A percentile compares a stretch with the other conserved stretches of the same genome.
Conservation (phyloP, 192 early-diverging fungal species). For the Podochytrium sp. region DNA sequence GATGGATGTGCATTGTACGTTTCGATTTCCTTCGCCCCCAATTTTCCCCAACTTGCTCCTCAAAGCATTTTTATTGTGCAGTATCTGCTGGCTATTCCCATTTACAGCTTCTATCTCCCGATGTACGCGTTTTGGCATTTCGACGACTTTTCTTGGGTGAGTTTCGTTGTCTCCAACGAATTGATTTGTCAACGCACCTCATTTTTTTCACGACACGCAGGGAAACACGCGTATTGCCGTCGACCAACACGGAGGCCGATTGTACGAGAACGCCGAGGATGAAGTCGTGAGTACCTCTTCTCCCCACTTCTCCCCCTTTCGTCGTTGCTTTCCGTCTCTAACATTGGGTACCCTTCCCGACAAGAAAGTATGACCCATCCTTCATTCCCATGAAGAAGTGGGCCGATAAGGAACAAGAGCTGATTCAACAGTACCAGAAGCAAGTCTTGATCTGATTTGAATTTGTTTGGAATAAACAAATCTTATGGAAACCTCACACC, state of each 20-base stretch:
- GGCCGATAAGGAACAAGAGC: slow-evolving; percentile 77
- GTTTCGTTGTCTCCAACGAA: slow-evolving; percentile 55
- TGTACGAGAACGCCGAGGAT: slow-evolving; percentile 40
- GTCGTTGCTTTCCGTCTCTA: slow-evolving; percentile 50
- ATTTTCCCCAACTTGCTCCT: neutral
- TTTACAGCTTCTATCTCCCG: slow-evolving; percentile 84
- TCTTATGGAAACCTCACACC: neutral
- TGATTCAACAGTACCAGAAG: neutral
- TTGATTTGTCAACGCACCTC: slow-evolving; percentile 67
- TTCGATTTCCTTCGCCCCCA: neutral
- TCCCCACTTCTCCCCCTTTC: neutral
- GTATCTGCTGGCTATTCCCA: slow-evolving; percentile 79
- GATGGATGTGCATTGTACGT: slow-evolving; percentile 53
- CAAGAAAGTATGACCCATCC: slow-evolving; percentile 74
- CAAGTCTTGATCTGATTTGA: neutral
- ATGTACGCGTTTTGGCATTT: slow-evolving; percentile 92
- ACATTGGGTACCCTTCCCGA: slow-evolving; percentile 57
- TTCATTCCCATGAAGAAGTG: slow-evolving; percentile 80
- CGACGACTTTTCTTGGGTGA: slow-evolving; percentile 93
- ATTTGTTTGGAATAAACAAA: neutral
- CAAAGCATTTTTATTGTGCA: neutral
- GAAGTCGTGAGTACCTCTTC: slow-evolving; percentile 48
- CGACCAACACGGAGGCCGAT: slow-evolving; percentile 74
- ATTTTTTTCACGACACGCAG: too few relatives aligned
- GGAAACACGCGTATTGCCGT: slow-evolving; percentile 92